Conservation (phyloP, 2,329 filamentous ascomycete species). For the Paradendryphiella salina region DNA sequence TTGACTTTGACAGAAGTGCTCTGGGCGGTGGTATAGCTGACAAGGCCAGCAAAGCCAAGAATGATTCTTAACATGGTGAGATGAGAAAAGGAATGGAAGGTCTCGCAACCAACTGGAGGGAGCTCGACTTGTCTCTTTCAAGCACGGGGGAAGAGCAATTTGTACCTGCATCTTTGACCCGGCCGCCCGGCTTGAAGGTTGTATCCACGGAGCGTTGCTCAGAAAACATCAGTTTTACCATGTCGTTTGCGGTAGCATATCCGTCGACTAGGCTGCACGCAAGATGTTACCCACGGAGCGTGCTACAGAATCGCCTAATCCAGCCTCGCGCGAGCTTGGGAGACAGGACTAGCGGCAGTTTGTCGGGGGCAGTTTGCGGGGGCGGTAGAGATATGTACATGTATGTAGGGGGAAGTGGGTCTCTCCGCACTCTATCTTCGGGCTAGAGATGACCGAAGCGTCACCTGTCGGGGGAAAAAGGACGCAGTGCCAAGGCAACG, state of each 20-base stretch:
- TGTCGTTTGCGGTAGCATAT: conserved; percentile 18
- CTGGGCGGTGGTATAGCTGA: conserved; percentile 21
- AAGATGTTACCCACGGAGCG: conserved; percentile 16
- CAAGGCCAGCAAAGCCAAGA: conserved; percentile 21
- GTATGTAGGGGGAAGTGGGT: conserved; percentile 2
- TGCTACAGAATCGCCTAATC: conserved; percentile 4
- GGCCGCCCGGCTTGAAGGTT: conserved; percentile 8
- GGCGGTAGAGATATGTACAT: conserved; percentile 17
- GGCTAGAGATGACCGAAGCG: conserved; percentile 14
- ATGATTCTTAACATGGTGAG: conserved; percentile 20
- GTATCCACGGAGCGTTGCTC: neutral
- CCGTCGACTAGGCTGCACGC: conserved; percentile 17
- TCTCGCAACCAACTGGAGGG: conserved; percentile 3
- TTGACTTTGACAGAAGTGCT: conserved; percentile 33
- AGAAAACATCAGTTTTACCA: conserved; percentile 19
- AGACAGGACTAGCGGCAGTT: neutral
- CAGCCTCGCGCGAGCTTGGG: conserved; percentile 14
- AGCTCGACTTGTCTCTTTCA: neutral
- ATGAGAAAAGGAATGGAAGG: conserved; percentile 6
- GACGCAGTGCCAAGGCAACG: neutral
- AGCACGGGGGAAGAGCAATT: conserved; percentile 1
- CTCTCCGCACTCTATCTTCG: conserved; percentile 18
- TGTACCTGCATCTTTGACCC: conserved; percentile 14
- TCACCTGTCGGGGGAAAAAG: neutral
- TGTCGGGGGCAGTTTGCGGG: conserved; percentile 11